Evolutionary conservation across 441 rosid species (phyloP).

Genomic region (Biscutella laevigata): DNA sequence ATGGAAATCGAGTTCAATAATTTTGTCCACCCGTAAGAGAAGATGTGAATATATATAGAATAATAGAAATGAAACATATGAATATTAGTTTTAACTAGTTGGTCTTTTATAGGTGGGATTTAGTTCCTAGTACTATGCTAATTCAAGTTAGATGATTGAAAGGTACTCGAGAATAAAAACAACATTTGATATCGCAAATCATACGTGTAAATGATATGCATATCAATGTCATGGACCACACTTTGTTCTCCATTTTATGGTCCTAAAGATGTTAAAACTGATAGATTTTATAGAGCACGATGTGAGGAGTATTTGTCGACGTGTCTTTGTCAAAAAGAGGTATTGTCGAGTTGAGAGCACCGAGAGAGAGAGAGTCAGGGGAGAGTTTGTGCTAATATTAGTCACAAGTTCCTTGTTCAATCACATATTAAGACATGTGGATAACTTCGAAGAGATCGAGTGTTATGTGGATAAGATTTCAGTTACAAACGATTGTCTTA

Average conservation of each 20-base stretch:
- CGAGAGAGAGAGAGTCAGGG: slow-evolving; percentile 16
- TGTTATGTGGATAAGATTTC: slow-evolving; percentile 16
- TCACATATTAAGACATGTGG: slow-evolving; percentile 24
- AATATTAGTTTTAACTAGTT: slow-evolving; percentile 25
- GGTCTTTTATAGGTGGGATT: slow-evolving; percentile 16
- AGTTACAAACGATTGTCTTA: slow-evolving; percentile 3
- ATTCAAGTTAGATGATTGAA: slow-evolving; percentile 24
- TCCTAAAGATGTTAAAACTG: slow-evolving; percentile 24
- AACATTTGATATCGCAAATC: slow-evolving; percentile 11
- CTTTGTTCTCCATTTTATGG: slow-evolving; percentile 19
- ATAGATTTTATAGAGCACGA: too few relatives aligned
- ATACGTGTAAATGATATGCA: slow-evolving; percentile 31
- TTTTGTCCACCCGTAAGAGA: too few relatives aligned
- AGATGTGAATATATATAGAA: too few relatives aligned
- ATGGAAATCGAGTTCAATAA: too few relatives aligned
- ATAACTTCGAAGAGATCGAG: slow-evolving; percentile 9
- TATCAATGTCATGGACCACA: slow-evolving; percentile 26
- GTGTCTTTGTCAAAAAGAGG: slow-evolving; percentile 23
- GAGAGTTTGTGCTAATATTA: slow-evolving; percentile 17
- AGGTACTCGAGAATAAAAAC: slow-evolving; percentile 6
- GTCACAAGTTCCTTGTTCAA: background rate
- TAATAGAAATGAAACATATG: too few relatives aligned
- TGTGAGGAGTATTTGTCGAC: too few relatives aligned
- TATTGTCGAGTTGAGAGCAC: slow-evolving; percentile 23
- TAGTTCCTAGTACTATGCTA: slow-evolving; percentile 26